Percentiles rank a stretch among this genome's conserved stretches.
Conservation (phyloP, 805 yeast species). For the Candida golubevii region DNA sequence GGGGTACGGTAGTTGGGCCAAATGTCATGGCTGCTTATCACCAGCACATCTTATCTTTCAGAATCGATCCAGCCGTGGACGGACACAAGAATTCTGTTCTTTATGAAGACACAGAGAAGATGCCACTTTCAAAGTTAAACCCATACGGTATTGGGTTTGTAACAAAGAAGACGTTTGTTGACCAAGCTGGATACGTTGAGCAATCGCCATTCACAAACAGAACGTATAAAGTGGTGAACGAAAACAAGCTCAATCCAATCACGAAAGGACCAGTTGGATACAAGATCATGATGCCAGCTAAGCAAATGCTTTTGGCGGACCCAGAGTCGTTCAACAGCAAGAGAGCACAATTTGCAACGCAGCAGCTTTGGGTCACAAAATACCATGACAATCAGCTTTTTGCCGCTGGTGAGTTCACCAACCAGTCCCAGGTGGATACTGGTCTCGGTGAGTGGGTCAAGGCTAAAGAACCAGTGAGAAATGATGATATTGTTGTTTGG, state of each 20-base stretch:
- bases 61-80: constrained; percentile 79
- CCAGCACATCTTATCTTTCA: constrained; percentile 73
- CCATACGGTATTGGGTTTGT: constrained; percentile 69
- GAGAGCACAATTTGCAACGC: constrained; percentile 72
- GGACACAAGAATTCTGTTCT: constrained; percentile 74
- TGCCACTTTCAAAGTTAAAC: constrained; percentile 53
- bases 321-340: constrained; percentile 58
- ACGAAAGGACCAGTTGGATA: constrained; percentile 73
- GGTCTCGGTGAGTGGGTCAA: constrained; percentile 72
- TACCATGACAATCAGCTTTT: constrained; percentile 66
- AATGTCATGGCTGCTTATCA: constrained; percentile 81
- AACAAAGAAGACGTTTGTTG: constrained; percentile 58
- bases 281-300: constrained; percentile 68
- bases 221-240: constrained; percentile 71
- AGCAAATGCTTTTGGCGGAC: constrained; percentile 69
- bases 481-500: constrained; percentile 75
- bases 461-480: constrained; percentile 63
- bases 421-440: constrained; percentile 67
- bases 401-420: constrained; percentile 85
- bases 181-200: constrained; percentile 66
- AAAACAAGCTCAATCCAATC: constrained; percentile 62
- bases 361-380: constrained; percentile 80
- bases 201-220: constrained; percentile 75
- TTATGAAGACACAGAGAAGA: constrained; percentile 63
- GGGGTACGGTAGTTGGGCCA: constrained; percentile 76